Conservation (phyloP, 2,329 filamentous ascomycete genomes). For the Macrophomina pseudophaseolina region DNA sequence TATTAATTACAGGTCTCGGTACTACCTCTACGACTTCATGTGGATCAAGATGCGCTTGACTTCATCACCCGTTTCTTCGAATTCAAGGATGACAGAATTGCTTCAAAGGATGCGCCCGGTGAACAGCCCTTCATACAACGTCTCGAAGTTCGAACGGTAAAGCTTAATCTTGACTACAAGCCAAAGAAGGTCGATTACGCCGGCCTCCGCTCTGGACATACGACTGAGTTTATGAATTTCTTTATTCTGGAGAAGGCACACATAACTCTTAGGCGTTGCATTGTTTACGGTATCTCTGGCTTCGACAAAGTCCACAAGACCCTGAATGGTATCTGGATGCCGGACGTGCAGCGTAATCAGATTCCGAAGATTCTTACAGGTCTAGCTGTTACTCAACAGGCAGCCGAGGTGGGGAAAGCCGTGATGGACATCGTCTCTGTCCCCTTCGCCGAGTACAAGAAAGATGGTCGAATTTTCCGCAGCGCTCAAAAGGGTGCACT, state of each 20-base stretch:
- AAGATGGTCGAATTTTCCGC: conserved; percentile 89
- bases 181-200: conserved; percentile 97
- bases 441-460: conserved; percentile 89
- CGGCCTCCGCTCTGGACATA: conserved; percentile 87
- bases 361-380: conserved; percentile 87
- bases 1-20: conserved; percentile 60
- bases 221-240: conserved; percentile 99
- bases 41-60: conserved; percentile 96
- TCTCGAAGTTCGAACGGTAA: conserved; percentile 82
- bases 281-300: conserved; percentile 88
- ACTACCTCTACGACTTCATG: conserved; percentile 85
- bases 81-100: conserved; percentile 82
- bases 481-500: conserved; percentile 89
- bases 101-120: conserved; percentile 50
- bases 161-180: conserved; percentile 92
- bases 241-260: conserved; percentile 87
- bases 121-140: conserved; percentile 84
- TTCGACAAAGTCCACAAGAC: conserved; percentile 90
- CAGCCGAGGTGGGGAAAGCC: conserved; percentile 90
- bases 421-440: conserved; percentile 86
- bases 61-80: conserved; percentile 98
- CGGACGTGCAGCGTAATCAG: conserved; percentile 87
- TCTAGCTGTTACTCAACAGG: conserved; percentile 82
- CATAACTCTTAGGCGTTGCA: conserved; percentile 84
- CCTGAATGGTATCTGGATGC: conserved; percentile 95